These are phyloP conservation scores for Pseudopyrenochaeta lycopersici DNA, from an alignment of 2,329 filamentous ascomycete genomes.

Conservation along the genomic window DNA sequence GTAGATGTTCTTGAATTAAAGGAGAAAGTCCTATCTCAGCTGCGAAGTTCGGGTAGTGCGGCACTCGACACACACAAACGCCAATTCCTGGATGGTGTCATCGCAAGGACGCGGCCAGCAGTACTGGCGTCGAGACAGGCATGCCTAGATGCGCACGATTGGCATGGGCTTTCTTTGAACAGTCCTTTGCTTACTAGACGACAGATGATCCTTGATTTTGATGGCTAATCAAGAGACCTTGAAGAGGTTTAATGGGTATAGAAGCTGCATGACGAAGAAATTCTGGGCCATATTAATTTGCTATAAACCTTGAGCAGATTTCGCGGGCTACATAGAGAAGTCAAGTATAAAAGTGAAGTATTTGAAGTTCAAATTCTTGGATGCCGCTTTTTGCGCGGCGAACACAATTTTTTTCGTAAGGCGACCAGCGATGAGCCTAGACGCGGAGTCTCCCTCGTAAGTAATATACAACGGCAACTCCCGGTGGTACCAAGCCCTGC, in stretches of 20 bases:
- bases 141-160: constrained; percentile 6
- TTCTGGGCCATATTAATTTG: too few relatives aligned
- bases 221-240: background rate
- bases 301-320: too few relatives aligned
- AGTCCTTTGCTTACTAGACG: constrained; percentile 2
- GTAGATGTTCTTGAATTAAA: constrained; percentile 1
- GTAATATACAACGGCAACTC: too few relatives aligned
- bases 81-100: background rate
- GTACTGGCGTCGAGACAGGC: constrained; percentile 5
- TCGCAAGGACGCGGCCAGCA: constrained; percentile 1
- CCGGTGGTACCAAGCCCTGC: too few relatives aligned
- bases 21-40: background rate
- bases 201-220: background rate
- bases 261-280: too few relatives aligned
- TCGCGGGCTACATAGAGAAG: too few relatives aligned
- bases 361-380: background rate
- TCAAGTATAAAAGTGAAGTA: too few relatives aligned
- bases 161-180: background rate
- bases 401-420: too few relatives aligned
- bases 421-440: too few relatives aligned
- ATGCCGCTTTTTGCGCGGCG: background rate
- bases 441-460: too few relatives aligned
- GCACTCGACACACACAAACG: background rate
- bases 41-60: background rate
- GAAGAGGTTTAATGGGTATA: too few relatives aligned